Base-by-base conservation (phyloP, 306 rosid genomes). In the Senna siamea region DNA sequence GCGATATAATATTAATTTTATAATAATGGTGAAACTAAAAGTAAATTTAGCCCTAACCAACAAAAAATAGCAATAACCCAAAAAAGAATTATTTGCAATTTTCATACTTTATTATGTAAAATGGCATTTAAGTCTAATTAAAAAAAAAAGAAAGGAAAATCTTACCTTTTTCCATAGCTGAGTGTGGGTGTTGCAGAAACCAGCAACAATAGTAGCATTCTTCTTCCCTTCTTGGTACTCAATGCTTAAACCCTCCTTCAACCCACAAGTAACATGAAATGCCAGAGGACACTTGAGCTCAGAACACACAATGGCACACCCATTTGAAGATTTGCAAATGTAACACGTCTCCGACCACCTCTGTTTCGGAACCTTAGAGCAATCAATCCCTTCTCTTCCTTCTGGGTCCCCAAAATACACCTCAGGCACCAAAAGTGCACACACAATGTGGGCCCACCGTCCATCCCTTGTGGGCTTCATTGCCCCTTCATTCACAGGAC, bases 321-420 rank as follows among this genome's bases (percentile, higher is more conserved):
- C 70, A 43, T 26, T 44, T 65, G 70, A 43, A 65, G 38, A 65
- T 11, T 65, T 48, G 9, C 70, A 65, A 23, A 65, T 65, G 6
- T 65, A 65, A 23, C 70, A 65, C 32, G 13, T 41, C 54, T 43
- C 70, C 11, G 13, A 55, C 96, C 95, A 88, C 60, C 95, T 83
- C 83, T 78, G 87, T 58, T 68, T 76, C 0, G 90, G 92, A 66
- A 94, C 85, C 82, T 51, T 83, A 0, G 97, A 91, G 66, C 89
- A 87, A 79, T 94, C 90, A 12, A 92, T 81, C 62, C 88, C 93
- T 15, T 92, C 99, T 18, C 95, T 76, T 5, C 93, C 97, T 54
- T 91, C 95, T 0, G 95, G 88, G 9, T 94, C 96, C 0, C 9
- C 30, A 19, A 94, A 94, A 78, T 84, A 94, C 77, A 89, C 97